Base-by-base conservation (phyloP, 768 basidiomycete genomes). In the Naganishia randhawae region DNA sequence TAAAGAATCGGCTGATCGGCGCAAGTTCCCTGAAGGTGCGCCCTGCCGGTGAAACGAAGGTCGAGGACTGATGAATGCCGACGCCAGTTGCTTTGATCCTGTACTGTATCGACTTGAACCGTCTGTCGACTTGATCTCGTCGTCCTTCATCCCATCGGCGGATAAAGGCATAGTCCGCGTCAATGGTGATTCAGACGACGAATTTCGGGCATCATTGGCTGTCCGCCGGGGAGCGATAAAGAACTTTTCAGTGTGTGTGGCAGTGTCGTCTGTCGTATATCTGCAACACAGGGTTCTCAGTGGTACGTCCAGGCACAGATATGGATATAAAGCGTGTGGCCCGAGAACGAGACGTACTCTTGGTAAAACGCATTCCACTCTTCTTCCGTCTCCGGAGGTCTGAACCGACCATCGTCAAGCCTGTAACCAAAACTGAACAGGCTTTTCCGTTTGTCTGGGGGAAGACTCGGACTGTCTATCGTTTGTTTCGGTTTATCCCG, bases 281-380 rank as follows among this genome's bases (percentile, higher is more conserved):
- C 57, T 61, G 11, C 9, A 35, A 48, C 11, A 48, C 16, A 11
- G 25, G 3, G 13, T 25, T 29, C 17, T 61, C 25, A 22, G 22
- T 10, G 22, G 35, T 39, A 39, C 27, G 37, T 39, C 22, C 29
- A 2, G 6, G 25, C 6, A 5, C 22, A 6, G 25, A 33, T n/a
- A 19, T 9, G 35, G 14, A 3, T 42, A 22, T 11, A 61, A 61
- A 25, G 39, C n/a, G 8, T 42, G 41, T 16, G 41, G n/a, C 19
- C 11, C 6, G 25, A 6, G 6, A n/a, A 25, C 13, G 22, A 41
- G 14, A 61, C 57, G 33, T 25, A 61, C 57, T 61, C 57, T 39
- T 61, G 57, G 57, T 61, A 61, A 37, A 61, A 61, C 32, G 57
- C 57, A 61, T 41, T 61, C 57, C 57, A 61, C 32, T 61, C 57